phyloP scores from a whole-genome alignment of 495 filamentous ascomycete genomes.

The Penicillium verhagenii region DNA sequence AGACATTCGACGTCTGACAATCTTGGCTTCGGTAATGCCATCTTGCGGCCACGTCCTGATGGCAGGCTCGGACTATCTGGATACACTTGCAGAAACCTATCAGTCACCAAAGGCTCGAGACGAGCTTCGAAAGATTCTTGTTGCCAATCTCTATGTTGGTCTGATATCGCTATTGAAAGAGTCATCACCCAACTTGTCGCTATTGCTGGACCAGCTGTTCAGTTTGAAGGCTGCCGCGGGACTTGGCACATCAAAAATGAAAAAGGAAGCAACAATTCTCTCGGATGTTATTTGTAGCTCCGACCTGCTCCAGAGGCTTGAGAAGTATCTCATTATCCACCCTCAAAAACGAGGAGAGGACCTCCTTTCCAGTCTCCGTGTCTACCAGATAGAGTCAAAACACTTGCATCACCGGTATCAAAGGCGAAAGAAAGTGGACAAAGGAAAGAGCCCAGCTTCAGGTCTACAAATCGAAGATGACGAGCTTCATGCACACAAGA shows the following conservation, averaged over 20 bases:
- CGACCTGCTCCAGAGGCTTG: conserved; percentile 41
- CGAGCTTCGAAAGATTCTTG: conserved; percentile 58
- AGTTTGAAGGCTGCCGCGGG: conserved; percentile 68
- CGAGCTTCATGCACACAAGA: conserved; percentile 72
- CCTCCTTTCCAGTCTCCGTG: conserved; percentile 36
- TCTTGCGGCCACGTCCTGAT: conserved; percentile 59
- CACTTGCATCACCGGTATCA: conserved; percentile 53
- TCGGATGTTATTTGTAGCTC: conserved; percentile 47
- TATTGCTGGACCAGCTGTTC: conserved; percentile 79
- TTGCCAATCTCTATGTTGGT: conserved; percentile 69
- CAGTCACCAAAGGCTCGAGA: conserved; percentile 50
- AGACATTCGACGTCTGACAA: conserved; percentile 41
- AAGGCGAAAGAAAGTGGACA: conserved; percentile 59
- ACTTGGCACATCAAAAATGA: conserved; percentile 41
- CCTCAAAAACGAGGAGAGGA: conserved; percentile 47
- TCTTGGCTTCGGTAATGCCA: conserved; percentile 37
- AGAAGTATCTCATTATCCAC: conserved; percentile 54
- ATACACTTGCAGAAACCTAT: conserved; percentile 68
- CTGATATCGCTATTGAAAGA: conserved; percentile 65
- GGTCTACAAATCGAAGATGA: conserved; percentile 41
- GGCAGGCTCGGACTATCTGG: conserved; percentile 81
- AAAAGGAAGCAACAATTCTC: conserved; percentile 41
- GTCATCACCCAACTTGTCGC: conserved; percentile 63
- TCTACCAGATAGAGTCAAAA: conserved; percentile 48
- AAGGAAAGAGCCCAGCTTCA: conserved; percentile 64